Conservation (phyloP, 2,329 filamentous ascomycete species). For the Stemphylium vesicarium region DNA sequence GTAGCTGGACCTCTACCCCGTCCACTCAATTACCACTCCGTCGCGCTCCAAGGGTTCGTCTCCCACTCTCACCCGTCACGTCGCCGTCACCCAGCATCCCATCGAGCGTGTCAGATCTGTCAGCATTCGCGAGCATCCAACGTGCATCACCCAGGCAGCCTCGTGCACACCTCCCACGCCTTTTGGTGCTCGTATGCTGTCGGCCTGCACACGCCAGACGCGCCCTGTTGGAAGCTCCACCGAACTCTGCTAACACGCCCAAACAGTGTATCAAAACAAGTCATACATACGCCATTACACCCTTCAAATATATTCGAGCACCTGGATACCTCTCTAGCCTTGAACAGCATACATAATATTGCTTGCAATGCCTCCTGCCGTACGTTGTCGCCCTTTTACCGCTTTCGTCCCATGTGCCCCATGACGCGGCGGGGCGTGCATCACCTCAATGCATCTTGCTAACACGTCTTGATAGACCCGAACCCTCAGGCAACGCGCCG, state of each 20-base stretch:
- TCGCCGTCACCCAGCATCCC: slow-evolving; percentile 41
- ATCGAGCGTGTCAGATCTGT: slow-evolving; percentile 41
- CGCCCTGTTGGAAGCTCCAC: slow-evolving; percentile 19
- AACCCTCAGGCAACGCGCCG: slow-evolving; percentile 73
- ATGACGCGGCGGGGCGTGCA: slow-evolving; percentile 12
- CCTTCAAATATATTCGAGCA: slow-evolving; percentile 33
- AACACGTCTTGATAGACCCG: slow-evolving; percentile 65
- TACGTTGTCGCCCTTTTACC: slow-evolving; percentile 50
- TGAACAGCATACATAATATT: slow-evolving; percentile 47
- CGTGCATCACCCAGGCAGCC: slow-evolving; percentile 30
- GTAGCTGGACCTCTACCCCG: slow-evolving; percentile 43
- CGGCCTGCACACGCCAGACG: slow-evolving; percentile 26
- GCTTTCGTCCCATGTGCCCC: slow-evolving; percentile 17
- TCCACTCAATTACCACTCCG: slow-evolving; percentile 33
- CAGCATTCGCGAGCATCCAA: slow-evolving; percentile 37
- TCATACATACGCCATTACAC: slow-evolving; percentile 34
- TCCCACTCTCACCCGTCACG: slow-evolving; percentile 33
- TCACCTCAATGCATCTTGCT: slow-evolving; percentile 34
- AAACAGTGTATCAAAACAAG: slow-evolving; percentile 49
- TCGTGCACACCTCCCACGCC: slow-evolving; percentile 25
- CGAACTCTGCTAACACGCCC: slow-evolving; percentile 34
- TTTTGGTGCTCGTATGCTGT: slow-evolving; percentile 31
- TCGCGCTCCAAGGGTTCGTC: slow-evolving; percentile 40
- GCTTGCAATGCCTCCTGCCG: slow-evolving; percentile 61
- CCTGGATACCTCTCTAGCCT: slow-evolving; percentile 38